A percentile compares a stretch with the other conserved stretches of the same genome.
These are phyloP conservation scores for Geosmithia morbida DNA, from an alignment of 2,329 filamentous ascomycete genomes.

Conservation along the genomic window DNA sequence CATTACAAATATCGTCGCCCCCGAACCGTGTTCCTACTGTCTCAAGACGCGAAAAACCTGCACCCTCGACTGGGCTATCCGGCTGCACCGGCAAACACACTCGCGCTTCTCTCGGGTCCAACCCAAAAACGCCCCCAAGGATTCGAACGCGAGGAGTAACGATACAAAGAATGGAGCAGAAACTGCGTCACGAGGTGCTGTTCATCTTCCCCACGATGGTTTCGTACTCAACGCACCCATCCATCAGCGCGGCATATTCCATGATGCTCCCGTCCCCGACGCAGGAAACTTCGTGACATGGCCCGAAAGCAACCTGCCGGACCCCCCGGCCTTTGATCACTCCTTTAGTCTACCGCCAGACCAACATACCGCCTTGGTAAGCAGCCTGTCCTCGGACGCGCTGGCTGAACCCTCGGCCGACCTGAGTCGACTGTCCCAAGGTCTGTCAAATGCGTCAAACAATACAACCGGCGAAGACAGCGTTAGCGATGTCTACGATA, in stretches of 20 bases:
- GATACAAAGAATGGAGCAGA: background rate
- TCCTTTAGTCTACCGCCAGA: background rate
- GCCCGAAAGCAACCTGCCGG: background rate
- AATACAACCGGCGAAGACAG: background rate
- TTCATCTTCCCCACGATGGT: background rate
- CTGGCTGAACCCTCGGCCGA: background rate
- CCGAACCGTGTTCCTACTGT: conserved; percentile 12
- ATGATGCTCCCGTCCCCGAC: background rate
- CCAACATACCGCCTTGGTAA: background rate
- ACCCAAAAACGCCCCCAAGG: background rate
- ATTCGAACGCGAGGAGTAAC: background rate
- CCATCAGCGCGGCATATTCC: background rate
- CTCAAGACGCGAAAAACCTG: conserved; percentile 14
- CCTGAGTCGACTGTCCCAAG: background rate
- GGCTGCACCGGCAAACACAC: background rate
- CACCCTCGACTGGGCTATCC: conserved; percentile 11
- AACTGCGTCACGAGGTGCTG: background rate
- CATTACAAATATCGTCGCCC: background rate
- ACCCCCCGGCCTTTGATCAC: background rate
- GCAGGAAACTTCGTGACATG: background rate
- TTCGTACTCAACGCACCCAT: background rate
- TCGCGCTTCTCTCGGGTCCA: background rate
- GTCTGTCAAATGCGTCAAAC: background rate
- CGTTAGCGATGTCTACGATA: background rate
- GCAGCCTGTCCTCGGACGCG: background rate